A percentile compares a stretch with the other conserved stretches of the same genome.
Evolutionary conservation across 176 grass and related monocot species (phyloP).

Genomic region (Oryza glaberrima): DNA sequence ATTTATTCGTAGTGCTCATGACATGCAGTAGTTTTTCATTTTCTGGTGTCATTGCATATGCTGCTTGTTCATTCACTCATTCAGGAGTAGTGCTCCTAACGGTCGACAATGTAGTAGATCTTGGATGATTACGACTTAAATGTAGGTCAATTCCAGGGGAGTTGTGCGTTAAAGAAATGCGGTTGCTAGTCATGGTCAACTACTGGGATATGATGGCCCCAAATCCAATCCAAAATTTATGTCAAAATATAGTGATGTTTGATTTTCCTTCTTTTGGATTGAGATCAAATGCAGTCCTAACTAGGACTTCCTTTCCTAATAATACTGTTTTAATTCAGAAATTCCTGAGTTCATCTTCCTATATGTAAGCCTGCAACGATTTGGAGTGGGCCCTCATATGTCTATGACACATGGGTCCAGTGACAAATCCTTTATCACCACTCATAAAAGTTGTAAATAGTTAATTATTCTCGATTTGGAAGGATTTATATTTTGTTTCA

Average conservation of each 20-base stretch:
- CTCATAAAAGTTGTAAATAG: too few relatives aligned
- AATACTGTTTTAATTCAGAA: too few relatives aligned
- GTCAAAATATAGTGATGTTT: background rate
- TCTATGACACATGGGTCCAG: too few relatives aligned
- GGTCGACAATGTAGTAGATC: background rate
- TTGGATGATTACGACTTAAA: background rate
- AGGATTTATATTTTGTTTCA: too few relatives aligned
- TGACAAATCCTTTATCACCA: too few relatives aligned
- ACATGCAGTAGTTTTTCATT: background rate
- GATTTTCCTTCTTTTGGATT: background rate
- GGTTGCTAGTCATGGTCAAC: slow-evolving; percentile 30
- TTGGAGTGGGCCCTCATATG: too few relatives aligned
- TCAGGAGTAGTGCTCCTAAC: background rate
- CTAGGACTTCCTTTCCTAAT: background rate
- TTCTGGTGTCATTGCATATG: too few relatives aligned
- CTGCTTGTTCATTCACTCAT: background rate
- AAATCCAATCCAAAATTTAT: background rate
- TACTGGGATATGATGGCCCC: background rate
- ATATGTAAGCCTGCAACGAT: too few relatives aligned
- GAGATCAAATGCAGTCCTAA: too few relatives aligned
- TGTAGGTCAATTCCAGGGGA: background rate
- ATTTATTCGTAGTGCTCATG: background rate
- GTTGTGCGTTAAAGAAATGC: slow-evolving; percentile 2
- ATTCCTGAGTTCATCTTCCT: background rate
- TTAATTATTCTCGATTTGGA: too few relatives aligned